Percentiles rank a stretch among this genome's conserved stretches.
Evolutionary conservation across 345 rosid species (phyloP).

Genomic region (Gossypium herbaceum): DNA sequence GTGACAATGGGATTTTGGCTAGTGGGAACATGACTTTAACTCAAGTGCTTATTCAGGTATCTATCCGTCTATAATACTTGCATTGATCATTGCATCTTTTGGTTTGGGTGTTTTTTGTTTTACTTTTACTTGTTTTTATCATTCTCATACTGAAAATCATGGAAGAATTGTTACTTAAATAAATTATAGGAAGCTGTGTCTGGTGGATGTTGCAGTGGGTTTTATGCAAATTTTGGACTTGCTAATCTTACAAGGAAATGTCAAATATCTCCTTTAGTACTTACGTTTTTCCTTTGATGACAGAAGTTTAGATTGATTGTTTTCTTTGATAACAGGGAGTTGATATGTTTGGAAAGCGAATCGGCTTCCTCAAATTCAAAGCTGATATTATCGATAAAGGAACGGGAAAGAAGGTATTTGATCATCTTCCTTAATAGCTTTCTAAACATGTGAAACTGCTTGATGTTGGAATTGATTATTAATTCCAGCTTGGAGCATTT

Average conservation of each 20-base stretch:
- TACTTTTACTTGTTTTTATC: background rate
- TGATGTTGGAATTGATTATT: background rate
- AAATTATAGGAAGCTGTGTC: background rate
- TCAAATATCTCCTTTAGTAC: background rate
- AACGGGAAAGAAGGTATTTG: conserved; percentile 64
- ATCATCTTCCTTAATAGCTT: conserved; percentile 17
- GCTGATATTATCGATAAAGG: conserved; percentile 65
- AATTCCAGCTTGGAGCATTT: conserved; percentile 3
- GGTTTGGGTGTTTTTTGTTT: background rate
- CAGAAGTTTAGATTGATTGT: background rate
- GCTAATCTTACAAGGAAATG: background rate
- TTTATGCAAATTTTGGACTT: background rate
- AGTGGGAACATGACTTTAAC: conserved; percentile 47
- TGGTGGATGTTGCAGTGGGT: background rate
- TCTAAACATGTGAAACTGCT: background rate
- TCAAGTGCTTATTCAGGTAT: conserved; percentile 74
- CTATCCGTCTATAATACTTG: background rate
- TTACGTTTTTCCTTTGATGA: background rate
- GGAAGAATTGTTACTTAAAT: background rate
- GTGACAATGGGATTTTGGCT: conserved; percentile 68
- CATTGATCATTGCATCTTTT: background rate
- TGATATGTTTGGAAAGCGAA: conserved; percentile 77
- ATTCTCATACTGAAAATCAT: background rate
- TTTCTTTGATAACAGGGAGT: conserved; percentile 53
- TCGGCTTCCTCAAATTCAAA: conserved; percentile 86